phyloP scores from a whole-genome alignment of 352 stramenopile genomes.

The Aphanomyces astaci region DNA sequence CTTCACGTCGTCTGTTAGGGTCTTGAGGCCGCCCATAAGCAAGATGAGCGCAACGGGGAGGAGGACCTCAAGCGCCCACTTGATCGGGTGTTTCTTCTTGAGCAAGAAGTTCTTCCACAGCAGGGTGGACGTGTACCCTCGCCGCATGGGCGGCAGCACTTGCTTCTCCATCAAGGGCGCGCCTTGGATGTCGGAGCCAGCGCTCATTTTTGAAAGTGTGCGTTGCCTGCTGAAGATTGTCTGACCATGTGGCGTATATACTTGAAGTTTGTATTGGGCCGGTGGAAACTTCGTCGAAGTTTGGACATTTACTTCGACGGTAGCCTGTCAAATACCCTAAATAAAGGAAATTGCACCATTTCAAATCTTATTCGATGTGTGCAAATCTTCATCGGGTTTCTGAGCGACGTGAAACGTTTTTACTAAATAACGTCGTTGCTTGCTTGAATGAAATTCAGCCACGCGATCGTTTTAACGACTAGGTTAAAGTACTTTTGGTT shows the following conservation, averaged over 20 bases:
- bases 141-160: neutral
- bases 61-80: slow-evolving; percentile 42
- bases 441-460: no score
- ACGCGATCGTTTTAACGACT: no score
- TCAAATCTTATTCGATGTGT: no score
- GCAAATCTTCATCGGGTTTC: no score
- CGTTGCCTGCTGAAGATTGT: neutral
- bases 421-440: no score
- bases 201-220: neutral
- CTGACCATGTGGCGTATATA: neutral
- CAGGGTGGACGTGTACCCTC: slow-evolving; percentile 32
- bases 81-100: slow-evolving; percentile 48
- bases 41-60: slow-evolving; percentile 56
- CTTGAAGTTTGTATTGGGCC: neutral
- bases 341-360: no score
- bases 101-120: slow-evolving; percentile 65
- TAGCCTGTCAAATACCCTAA: neutral
- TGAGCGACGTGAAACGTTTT: no score
- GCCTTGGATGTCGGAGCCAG: neutral
- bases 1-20: slow-evolving; percentile 34
- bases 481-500: no score
- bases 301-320: no score
- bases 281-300: neutral
- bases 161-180: neutral
- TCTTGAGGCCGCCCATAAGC: slow-evolving; percentile 48